phyloP scores from a whole-genome alignment of 1,284 basidiomycete genomes.

The Cryptococcus maquisensis region DNA sequence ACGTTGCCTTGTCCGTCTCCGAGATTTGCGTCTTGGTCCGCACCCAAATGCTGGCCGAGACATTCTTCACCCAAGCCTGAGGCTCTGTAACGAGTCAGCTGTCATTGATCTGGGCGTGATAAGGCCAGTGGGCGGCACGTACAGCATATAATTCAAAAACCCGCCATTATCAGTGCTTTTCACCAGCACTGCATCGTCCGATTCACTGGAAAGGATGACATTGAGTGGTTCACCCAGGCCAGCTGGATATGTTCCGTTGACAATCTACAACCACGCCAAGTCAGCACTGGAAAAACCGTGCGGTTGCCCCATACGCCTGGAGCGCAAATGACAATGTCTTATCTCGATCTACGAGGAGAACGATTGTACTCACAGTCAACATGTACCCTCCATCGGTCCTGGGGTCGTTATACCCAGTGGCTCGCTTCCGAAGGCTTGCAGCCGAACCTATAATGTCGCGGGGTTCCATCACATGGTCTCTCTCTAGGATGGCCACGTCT shows the following conservation, averaged over 20 bases:
- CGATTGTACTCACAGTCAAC: conserved; percentile 23
- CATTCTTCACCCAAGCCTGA: conserved; percentile 59
- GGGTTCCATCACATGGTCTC: background rate
- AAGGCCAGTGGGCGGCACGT: conserved; percentile 26
- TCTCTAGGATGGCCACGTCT: background rate
- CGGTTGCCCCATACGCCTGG: background rate
- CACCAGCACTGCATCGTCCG: conserved; percentile 66
- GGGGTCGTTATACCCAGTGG: conserved; percentile 21
- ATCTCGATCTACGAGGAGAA: background rate
- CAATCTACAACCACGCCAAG: conserved; percentile 47
- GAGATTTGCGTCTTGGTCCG: conserved; percentile 68
- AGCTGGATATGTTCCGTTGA: conserved; percentile 62
- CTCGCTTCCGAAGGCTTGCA: conserved; percentile 5
- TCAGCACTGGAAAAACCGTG: background rate
- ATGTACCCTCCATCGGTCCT: conserved; percentile 22
- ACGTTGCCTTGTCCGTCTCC: conserved; percentile 76
- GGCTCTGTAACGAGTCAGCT: conserved; percentile 31
- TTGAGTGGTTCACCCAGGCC: conserved; percentile 89
- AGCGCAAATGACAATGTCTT: background rate
- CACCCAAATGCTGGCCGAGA: conserved; percentile 71
- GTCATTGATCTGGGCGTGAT: background rate
- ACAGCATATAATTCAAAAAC: conserved; percentile 72
- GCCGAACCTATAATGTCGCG: conserved; percentile 9
- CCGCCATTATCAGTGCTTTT: conserved; percentile 64
- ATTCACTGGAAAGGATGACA: conserved; percentile 74